A percentile compares a stretch with the other conserved stretches of the same genome.
phyloP scores from a whole-genome alignment of 371 early-diverging fungal species.

The Choanephora cucurbitarum region DNA sequence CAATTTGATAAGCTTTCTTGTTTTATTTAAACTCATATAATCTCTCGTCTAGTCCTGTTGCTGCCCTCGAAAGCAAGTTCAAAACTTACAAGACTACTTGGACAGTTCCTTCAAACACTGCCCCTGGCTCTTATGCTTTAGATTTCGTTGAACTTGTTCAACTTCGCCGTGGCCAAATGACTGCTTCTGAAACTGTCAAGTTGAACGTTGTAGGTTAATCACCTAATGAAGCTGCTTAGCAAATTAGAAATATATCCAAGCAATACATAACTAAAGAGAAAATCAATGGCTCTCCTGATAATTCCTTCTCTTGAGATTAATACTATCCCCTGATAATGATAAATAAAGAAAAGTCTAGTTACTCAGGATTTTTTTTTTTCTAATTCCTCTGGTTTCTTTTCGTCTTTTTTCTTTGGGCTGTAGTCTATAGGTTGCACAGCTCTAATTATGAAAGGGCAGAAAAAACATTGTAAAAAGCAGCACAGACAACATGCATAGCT shows the following conservation, averaged over 20 bases:
- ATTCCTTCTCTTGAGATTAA: too few relatives aligned
- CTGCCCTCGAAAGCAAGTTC: conserved; percentile 33
- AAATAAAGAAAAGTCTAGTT: too few relatives aligned
- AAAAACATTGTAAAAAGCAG: too few relatives aligned
- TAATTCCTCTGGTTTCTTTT: too few relatives aligned
- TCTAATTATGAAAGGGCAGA: too few relatives aligned
- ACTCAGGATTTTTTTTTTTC: too few relatives aligned
- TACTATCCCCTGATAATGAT: too few relatives aligned
- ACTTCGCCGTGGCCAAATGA: conserved; percentile 37
- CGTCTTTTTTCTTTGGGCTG: background rate
- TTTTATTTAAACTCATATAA: background rate
- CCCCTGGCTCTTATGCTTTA: conserved; percentile 59
- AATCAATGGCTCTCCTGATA: background rate
- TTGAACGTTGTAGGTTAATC: conserved; percentile 39
- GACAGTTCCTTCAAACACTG: conserved; percentile 52
- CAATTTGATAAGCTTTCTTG: background rate
- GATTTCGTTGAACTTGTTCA: conserved; percentile 43
- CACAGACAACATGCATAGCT: background rate
- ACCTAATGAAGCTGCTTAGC: background rate
- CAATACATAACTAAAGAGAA: background rate
- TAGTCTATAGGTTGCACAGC: too few relatives aligned
- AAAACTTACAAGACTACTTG: conserved; percentile 46
- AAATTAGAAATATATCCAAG: background rate
- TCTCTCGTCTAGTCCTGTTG: conserved; percentile 29
- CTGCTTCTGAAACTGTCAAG: conserved; percentile 43